Percentiles rank a stretch among this genome's conserved stretches.
Conservation (phyloP, 2,329 filamentous ascomycete genomes). For the Boeremia exigua region DNA sequence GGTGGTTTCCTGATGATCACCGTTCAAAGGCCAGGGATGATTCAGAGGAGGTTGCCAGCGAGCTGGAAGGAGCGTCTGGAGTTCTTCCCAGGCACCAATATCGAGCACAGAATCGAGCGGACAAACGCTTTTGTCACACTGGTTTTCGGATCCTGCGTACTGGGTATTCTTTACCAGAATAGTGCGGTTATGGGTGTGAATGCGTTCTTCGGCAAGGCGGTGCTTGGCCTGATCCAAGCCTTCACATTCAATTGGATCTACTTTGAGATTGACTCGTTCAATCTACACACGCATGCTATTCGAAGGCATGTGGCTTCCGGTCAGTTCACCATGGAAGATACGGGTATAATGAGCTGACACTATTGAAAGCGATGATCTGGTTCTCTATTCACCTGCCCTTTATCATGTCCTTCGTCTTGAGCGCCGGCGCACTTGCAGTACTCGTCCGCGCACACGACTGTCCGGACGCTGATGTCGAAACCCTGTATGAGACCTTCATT, state of each 20-base stretch:
- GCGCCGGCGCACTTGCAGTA: conserved; percentile 63
- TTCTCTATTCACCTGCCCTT: conserved; percentile 65
- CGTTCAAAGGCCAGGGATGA: conserved; percentile 33
- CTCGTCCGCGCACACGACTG: conserved; percentile 66
- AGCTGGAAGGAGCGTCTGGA: conserved; percentile 56
- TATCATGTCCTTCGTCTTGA: conserved; percentile 67
- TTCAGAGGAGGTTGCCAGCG: conserved; percentile 18
- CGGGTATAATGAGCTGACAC: not conserved
- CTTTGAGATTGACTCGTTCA: conserved; percentile 66
- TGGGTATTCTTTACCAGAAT: conserved; percentile 67
- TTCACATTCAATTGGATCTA: conserved; percentile 69
- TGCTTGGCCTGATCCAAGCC: conserved; percentile 63
- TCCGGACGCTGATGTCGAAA: conserved; percentile 54
- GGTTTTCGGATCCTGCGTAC: conserved; percentile 69
- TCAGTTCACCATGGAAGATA: conserved; percentile 28
- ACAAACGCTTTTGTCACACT: conserved; percentile 70
- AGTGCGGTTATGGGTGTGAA: conserved; percentile 59
- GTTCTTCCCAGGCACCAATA: conserved; percentile 68
- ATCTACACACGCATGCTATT: conserved; percentile 67
- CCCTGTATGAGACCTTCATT: conserved; percentile 59
- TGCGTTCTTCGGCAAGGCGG: conserved; percentile 67
- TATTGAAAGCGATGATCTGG: conserved; percentile 60
- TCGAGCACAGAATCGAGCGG: conserved; percentile 70
- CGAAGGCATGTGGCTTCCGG: conserved; percentile 56
- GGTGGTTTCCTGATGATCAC: conserved; percentile 54